Conservation (phyloP, 257 asterid genomes). For the Nicotiana tabacum region DNA sequence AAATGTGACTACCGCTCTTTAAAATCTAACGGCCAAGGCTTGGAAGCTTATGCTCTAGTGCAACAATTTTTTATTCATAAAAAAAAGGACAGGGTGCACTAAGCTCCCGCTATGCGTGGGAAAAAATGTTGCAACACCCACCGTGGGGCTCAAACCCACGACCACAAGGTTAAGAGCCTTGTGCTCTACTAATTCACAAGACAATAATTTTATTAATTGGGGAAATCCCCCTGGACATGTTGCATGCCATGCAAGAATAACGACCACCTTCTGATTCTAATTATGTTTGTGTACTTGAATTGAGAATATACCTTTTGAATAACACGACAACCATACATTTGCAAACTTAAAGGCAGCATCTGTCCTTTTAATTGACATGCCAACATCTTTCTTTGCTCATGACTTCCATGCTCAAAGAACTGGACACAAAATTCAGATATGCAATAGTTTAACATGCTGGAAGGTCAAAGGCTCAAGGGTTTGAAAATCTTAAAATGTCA, state of each 20-base stretch:
- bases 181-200: neutral
- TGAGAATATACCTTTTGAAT: conserved; percentile 70
- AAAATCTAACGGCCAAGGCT: neutral
- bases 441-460: conserved; percentile 9
- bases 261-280: neutral
- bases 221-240: neutral
- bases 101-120: too few species aligned
- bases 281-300: neutral
- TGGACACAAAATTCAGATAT: conserved; percentile 25
- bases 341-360: conserved; percentile 71
- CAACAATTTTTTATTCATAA: neutral
- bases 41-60: neutral
- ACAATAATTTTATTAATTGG: neutral
- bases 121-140: too few species aligned
- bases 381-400: conserved; percentile 69
- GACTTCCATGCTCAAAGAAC: conserved; percentile 85
- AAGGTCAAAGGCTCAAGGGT: conserved; percentile 1
- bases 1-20: neutral
- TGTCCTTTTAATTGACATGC: conserved; percentile 65
- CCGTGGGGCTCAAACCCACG: too few species aligned
- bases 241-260: neutral
- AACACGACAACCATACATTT: conserved; percentile 97
- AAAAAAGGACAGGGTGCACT: too few species aligned
- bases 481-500: neutral
- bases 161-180: too few species aligned